A percentile compares a stretch with the other conserved stretches of the same genome.
phyloP scores from a whole-genome alignment of 2,329 filamentous ascomycete species.

The Nannizziopsis arthrosporioides region DNA sequence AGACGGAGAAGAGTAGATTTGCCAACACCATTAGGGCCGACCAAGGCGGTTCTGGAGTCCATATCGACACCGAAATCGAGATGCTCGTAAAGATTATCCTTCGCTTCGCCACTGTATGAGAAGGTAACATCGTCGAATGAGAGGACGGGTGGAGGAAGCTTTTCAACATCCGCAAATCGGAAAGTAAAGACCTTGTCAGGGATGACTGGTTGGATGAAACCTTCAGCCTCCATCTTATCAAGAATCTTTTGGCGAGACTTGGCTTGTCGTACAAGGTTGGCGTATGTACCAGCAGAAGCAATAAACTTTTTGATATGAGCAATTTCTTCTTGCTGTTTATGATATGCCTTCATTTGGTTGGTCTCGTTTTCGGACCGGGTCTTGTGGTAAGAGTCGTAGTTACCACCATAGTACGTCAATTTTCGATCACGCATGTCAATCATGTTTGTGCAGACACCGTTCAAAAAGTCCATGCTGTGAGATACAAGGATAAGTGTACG shows the following conservation, averaged over 20 bases:
- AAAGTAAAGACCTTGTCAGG: slow-evolving; percentile 88
- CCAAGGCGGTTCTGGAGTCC: slow-evolving; percentile 96
- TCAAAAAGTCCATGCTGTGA: slow-evolving; percentile 97
- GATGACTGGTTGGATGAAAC: slow-evolving; percentile 85
- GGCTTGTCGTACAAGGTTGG: slow-evolving; percentile 96
- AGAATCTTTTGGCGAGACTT: slow-evolving; percentile 99
- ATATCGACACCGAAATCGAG: slow-evolving; percentile 98
- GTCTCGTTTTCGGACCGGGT: slow-evolving; percentile 85
- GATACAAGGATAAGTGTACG: slow-evolving; percentile 92
- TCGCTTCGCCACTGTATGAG: slow-evolving; percentile 80
- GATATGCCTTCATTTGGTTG: slow-evolving; percentile 98
- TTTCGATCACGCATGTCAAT: slow-evolving; percentile 89
- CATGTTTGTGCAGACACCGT: slow-evolving; percentile 97
- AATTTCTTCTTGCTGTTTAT: slow-evolving; percentile 99
- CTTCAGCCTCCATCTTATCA: slow-evolving; percentile 99
- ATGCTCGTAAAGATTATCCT: slow-evolving; percentile 92
- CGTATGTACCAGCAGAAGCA: slow-evolving; percentile 97
- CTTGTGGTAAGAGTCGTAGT: slow-evolving; percentile 98
- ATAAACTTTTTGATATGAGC: slow-evolving; percentile 99
- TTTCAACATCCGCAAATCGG: slow-evolving; percentile 96
- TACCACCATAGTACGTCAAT: slow-evolving; percentile 97
- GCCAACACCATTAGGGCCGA: slow-evolving; percentile 97
- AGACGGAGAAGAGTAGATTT: slow-evolving; percentile 99
- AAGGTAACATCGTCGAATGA: slow-evolving; percentile 97
- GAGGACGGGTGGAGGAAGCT: slow-evolving; percentile 93